A percentile compares a stretch with the other conserved stretches of the same genome.
phyloP scores from a whole-genome alignment of 306 rosid species.

The Casuarina cunninghamiana region DNA sequence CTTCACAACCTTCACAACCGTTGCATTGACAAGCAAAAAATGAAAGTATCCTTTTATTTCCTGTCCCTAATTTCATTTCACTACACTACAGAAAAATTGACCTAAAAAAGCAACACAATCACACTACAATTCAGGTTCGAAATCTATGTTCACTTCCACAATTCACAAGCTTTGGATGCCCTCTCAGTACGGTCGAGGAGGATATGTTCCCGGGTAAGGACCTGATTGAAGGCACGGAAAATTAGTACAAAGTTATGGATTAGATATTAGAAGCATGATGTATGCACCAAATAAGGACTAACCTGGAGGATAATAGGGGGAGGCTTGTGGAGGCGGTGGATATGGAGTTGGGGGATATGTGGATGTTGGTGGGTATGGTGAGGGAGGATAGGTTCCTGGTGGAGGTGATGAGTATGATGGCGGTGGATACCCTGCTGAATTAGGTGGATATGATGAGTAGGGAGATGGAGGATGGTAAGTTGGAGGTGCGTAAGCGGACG shows the following conservation, averaged over 20 bases:
- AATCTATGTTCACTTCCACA: background rate
- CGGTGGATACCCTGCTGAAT: conserved; percentile 1
- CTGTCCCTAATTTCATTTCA: no score
- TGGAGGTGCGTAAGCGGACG: background rate
- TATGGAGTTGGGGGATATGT: conserved; percentile 33
- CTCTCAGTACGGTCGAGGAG: conserved; percentile 67
- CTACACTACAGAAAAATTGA: no score
- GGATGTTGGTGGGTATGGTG: conserved; percentile 42
- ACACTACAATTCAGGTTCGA: background rate
- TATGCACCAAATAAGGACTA: background rate
- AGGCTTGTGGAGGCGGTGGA: conserved; percentile 51
- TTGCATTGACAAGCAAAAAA: background rate
- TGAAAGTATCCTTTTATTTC: no score
- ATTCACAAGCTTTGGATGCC: background rate
- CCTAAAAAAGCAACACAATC: background rate
- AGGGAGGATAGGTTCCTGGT: conserved; percentile 21
- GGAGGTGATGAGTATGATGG: conserved; percentile 15
- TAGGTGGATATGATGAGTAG: conserved; percentile 6
- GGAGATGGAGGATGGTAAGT: conserved; percentile 6
- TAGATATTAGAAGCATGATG: background rate
- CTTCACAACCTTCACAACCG: background rate
- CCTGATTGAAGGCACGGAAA: conserved; percentile 26
- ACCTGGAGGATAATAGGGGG: conserved; percentile 56
- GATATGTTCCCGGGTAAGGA: conserved; percentile 57
- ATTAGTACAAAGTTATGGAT: background rate